Evolutionary conservation across 441 rosid genomes (phyloP), one percentile per base, ranked within the genome.

Genomic region (Populus hybrid): DNA sequence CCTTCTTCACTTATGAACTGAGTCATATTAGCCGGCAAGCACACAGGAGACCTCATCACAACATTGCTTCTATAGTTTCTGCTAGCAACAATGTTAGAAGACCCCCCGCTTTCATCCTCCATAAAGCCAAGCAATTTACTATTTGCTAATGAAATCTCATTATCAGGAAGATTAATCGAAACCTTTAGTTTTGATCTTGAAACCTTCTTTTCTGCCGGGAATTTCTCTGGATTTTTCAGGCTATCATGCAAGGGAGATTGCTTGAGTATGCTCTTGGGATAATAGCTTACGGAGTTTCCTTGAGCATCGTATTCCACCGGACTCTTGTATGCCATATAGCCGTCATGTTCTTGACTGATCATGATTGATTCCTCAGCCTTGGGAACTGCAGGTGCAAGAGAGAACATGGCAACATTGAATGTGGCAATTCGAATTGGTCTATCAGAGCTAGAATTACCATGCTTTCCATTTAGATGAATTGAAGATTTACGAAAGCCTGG

Each of bases 381-480:
- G 7, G 93, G 86, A 74, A 91, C 81, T 9, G 92, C 97, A 0
- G 97, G 98, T 4, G 98, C 97, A 16, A 94, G 94, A 34, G 97
- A 87, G 83, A 94, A 93, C 98, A 94, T 94, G n/a, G 98, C 98
- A 72, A 93, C 98, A 21, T 94, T 93, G 81, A 93, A 93, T 0
- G 97, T 91, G 9, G 98, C 97, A 61, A 93, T 80, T 68, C 95
- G 91, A 26, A 94, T 88, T 3, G 87, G 95, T 75, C 81, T 88
- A 32, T 76, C 81, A 0, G 87, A 68, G 36, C 74, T 78, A 67
- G 83, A 79, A 71, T 34, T 26, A 19, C 78, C 82, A 69, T 71
- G 69, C 28, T 74, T 80, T 9, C 78, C 80, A 38, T 81, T 77
- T 36, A 34, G 74, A 84, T 65, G 61, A 79, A 64, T 6, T 32